Evolutionary conservation across 345 rosid genomes (phyloP), one percentile per base, ranked within the genome.

Genomic region (Salix udensis): DNA sequence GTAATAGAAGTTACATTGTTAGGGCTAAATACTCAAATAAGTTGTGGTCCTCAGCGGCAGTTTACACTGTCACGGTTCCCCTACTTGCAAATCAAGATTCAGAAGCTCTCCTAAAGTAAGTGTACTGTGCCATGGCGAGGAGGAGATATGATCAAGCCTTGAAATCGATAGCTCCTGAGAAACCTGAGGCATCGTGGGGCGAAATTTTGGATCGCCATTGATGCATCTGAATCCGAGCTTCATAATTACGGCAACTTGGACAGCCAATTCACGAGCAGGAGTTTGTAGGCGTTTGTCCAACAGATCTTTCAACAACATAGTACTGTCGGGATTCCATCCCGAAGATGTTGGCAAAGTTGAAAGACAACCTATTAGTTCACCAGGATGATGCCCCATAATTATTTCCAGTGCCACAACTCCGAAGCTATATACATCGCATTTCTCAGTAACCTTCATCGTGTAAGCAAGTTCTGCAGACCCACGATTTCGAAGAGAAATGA

Each of bases 401-500:
- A 75, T 65, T 36, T 85, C 85, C 0, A 85, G 79, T 12, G 79
- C 50, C 34, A 82, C 62, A 2, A 85, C 87, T 28, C 87, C 85
- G 37, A 85, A 79, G 74, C 87, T 81, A 58, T 76, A 82, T 4
- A 82, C 83, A 31, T 84, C 87, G n/a, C 79, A 66, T 58, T 85
- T 85, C 73, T 82, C 78, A 0, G 75, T 82, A n/a, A 79, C 75
- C 68, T 70, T 72, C 81, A 79, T 77, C 9, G 87, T 82, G 70
- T 85, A 85, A 65, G 85, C 87, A 52, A 84, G 73, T 64, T 84
- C 87, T 84, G 72, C 82, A 66, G 26, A 55, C 21, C 13, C 44
- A 21, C 26, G 21, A 40, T 40, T 40, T 40, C 6, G 4, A 4
- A 52, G 44, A 19, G 16, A 55, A 58, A n/a, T 5, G 46, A 36